Base-by-base conservation (phyloP, 2,329 filamentous ascomycete species). In the Xylogone sp. region DNA sequence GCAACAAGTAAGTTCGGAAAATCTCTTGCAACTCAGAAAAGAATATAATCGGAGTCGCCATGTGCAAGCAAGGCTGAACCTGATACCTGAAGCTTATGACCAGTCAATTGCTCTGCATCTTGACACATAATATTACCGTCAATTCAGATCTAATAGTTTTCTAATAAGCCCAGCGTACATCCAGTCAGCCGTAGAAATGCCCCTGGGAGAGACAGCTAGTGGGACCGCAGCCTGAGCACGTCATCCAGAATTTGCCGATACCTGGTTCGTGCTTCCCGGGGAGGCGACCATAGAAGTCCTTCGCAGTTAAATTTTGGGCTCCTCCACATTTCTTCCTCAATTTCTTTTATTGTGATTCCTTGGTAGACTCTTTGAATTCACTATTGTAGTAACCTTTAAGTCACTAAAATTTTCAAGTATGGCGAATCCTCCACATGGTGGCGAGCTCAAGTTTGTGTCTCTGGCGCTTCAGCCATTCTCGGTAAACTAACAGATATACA, bases 381-480 rank as follows among this genome's bases (percentile, higher is more conserved):
- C 29, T 39, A 16, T 39, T 39, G n/a, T 7, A 39, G 34, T 18
- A 16, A 7, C 4, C n/a, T 39, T 16, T 7, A 18, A 5, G n/a
- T 39, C 13, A 39, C 34, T 18, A 39, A 5, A 39, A n/a, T 20
- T 43, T 24, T 43, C 22, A 65, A 77, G 59, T 60, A 86, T 86
- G 83, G 82, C 83, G 66, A 86, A 86, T 72, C 65, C 82, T 71
- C 88, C 89, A 61, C 88, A 94, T 69, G 93, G 93, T 75, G 94
- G 94, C 68, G 79, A 93, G 79, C 89, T 99, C 68, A 97, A 97
- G 87, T 64, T 49, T 51, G 59, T 43, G n/a, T 24, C 45, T 42
- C 18, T 29, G 21, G n/a, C 13, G 6, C 34, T 16, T 39, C 34
- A 18, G 34, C 8, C 6, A 39, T 18, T 39, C 34, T 29, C 31